phyloP scores from a whole-genome alignment of 2,329 filamentous ascomycete species.

The Colletotrichum theobromicola region DNA sequence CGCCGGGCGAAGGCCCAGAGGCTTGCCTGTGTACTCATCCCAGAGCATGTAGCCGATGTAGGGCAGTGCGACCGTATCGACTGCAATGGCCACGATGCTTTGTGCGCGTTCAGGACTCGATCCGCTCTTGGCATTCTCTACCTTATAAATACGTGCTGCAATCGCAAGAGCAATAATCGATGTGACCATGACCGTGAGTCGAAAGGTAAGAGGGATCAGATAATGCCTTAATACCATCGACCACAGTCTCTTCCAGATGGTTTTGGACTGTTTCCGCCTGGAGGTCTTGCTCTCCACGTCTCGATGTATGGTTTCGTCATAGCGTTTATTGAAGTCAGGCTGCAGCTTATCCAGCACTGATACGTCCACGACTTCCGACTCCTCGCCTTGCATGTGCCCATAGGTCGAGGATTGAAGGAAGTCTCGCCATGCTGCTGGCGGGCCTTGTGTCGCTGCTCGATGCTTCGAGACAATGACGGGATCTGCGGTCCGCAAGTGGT shows the following conservation, averaged over 20 bases:
- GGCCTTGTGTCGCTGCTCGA: slow-evolving; percentile 42
- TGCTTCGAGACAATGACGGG: slow-evolving; percentile 63
- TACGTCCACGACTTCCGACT: slow-evolving; percentile 52
- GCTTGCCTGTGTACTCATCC: slow-evolving; percentile 95
- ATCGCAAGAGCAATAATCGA: slow-evolving; percentile 83
- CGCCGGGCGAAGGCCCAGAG: slow-evolving; percentile 83
- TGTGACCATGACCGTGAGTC: slow-evolving; percentile 81
- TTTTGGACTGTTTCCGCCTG: slow-evolving; percentile 31
- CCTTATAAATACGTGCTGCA: slow-evolving; percentile 74
- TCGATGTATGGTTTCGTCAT: slow-evolving; percentile 35
- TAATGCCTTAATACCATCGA: slow-evolving; percentile 77
- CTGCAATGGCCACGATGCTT: slow-evolving; percentile 85
- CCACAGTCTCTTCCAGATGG: slow-evolving; percentile 64
- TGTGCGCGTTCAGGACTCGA: slow-evolving; percentile 69
- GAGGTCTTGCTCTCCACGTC: slow-evolving; percentile 27
- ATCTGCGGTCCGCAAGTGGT: slow-evolving; percentile 63
- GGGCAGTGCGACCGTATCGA: slow-evolving; percentile 86
- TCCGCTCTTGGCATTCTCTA: slow-evolving; percentile 51
- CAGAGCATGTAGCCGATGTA: slow-evolving; percentile 95
- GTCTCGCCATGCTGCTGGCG: slow-evolving; percentile 54
- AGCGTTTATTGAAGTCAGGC: slow-evolving; percentile 49
- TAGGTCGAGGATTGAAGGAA: slow-evolving; percentile 61
- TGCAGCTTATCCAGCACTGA: slow-evolving; percentile 51
- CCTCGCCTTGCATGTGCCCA: slow-evolving; percentile 51
- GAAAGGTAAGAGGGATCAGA: slow-evolving; percentile 84